Evolutionary conservation across 2,329 filamentous ascomycete species (phyloP).

Genomic region (Xylariaceae sp.): DNA sequence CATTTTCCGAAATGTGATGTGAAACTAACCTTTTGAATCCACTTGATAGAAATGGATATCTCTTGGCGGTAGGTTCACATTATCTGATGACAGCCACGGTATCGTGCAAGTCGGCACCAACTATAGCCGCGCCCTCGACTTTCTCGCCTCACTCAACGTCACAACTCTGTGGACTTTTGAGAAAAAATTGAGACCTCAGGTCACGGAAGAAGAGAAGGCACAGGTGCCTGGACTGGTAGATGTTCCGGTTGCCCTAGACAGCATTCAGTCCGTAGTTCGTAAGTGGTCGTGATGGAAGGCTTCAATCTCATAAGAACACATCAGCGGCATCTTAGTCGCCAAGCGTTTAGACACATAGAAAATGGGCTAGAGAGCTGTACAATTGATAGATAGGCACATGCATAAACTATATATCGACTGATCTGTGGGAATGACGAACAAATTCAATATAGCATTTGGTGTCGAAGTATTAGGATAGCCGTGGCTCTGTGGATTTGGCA

Average conservation of each 20-base stretch:
- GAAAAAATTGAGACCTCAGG: constrained; percentile 31
- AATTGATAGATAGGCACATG: no score
- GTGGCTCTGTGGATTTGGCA: no score
- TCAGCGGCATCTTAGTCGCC: no score
- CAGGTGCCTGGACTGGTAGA: constrained; percentile 40
- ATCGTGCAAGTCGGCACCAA: constrained; percentile 84
- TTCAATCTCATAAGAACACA: no score
- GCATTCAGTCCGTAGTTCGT: constrained; percentile 24
- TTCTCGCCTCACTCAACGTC: constrained; percentile 66
- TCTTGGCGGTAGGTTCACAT: constrained; percentile 76
- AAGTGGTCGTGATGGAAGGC: constrained; percentile 20
- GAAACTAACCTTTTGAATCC: neutral
- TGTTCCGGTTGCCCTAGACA: constrained; percentile 40
- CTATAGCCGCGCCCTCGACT: constrained; percentile 68
- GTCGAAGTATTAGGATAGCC: no score
- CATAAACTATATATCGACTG: no score
- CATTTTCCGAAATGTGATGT: neutral
- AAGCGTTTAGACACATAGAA: no score
- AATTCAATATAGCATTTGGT: no score
- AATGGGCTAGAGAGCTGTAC: no score
- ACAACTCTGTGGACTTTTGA: constrained; percentile 58
- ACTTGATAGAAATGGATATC: constrained; percentile 61
- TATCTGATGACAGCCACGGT: constrained; percentile 94
- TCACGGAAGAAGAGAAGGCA: constrained; percentile 23
- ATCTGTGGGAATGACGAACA: no score